These are phyloP conservation scores for Podospora conica DNA, from an alignment of 495 filamentous ascomycete genomes.

Conservation along the genomic window DNA sequence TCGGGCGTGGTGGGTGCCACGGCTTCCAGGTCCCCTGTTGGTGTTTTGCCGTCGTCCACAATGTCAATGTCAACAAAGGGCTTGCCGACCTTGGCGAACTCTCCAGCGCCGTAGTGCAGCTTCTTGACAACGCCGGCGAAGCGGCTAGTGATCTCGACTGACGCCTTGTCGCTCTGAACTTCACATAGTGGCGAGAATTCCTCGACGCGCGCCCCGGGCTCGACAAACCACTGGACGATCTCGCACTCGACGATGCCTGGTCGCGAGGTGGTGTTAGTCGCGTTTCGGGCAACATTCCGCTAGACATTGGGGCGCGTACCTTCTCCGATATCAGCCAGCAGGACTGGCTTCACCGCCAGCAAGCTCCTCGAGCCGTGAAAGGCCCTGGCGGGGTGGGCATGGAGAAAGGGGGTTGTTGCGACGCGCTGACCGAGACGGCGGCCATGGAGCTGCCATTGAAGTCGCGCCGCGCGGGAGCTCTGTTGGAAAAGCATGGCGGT, in stretches of 20 bases:
- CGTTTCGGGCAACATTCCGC: too few relatives aligned
- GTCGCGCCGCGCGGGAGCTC: constrained; percentile 36
- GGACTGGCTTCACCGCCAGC: constrained; percentile 71
- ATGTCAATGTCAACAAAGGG: constrained; percentile 76
- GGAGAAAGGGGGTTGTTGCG: constrained; percentile 7
- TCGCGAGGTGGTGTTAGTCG: background rate
- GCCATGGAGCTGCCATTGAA: constrained; percentile 33
- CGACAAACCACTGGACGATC: constrained; percentile 99
- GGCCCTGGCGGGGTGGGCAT: constrained; percentile 27
- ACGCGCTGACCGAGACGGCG: constrained; percentile 28
- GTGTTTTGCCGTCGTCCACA: constrained; percentile 42
- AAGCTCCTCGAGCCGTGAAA: constrained; percentile 59
- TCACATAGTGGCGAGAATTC: constrained; percentile 98
- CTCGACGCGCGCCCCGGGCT: constrained; percentile 90
- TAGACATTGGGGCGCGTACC: constrained; percentile 47
- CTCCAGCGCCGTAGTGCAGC: constrained; percentile 89
- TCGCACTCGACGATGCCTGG: constrained; percentile 95
- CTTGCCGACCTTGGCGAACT: constrained; percentile 91
- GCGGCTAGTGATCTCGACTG: constrained; percentile 95
- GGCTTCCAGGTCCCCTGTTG: constrained; percentile 36
- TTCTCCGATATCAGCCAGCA: constrained; percentile 95
- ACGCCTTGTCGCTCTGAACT: constrained; percentile 96
- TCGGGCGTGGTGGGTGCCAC: constrained; percentile 34
- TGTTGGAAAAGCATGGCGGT: constrained; percentile 40
- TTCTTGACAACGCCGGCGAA: constrained; percentile 96